A percentile compares a stretch with the other conserved stretches of the same genome.
Conservation (phyloP, 192 early-diverging fungal species). For the Geranomyces variabilis region DNA sequence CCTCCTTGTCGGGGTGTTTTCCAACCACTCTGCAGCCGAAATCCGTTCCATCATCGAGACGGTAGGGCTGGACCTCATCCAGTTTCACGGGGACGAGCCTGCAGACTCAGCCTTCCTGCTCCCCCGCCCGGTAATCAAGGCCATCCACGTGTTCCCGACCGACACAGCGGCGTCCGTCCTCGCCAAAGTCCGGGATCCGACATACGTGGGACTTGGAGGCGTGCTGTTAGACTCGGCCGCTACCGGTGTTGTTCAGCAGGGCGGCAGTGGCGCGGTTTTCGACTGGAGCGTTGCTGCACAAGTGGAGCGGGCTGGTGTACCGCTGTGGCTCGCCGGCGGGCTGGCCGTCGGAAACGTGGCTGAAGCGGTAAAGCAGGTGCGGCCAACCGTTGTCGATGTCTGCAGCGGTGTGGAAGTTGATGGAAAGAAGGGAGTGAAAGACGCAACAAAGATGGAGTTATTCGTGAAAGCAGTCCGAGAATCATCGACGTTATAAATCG, state of each 20-base stretch:
- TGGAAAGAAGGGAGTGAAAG: slow-evolving; percentile 69
- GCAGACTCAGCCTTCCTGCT: slow-evolving; percentile 66
- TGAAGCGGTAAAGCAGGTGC: slow-evolving; percentile 66
- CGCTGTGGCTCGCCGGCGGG: slow-evolving; percentile 89
- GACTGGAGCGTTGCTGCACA: slow-evolving; percentile 81
- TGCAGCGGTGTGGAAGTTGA: slow-evolving; percentile 88
- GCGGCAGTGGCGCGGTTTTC: slow-evolving; percentile 83
- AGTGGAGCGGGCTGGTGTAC: slow-evolving; percentile 54
- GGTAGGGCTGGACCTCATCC: slow-evolving; percentile 85
- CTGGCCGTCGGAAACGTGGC: slow-evolving; percentile 81
- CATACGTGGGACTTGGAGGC: slow-evolving; percentile 27
- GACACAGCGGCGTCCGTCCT: slow-evolving; percentile 49
- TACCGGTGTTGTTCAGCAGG: slow-evolving; percentile 43
- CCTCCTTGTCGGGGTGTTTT: slow-evolving; percentile 91
- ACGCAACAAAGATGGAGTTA: neutral
- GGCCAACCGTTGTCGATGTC: slow-evolving; percentile 90
- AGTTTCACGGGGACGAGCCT: slow-evolving; percentile 88
- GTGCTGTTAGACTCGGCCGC: slow-evolving; percentile 55
- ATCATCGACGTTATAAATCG: neutral
- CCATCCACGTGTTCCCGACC: slow-evolving; percentile 73
- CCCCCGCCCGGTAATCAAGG: slow-evolving; percentile 86
- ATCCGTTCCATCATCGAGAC: slow-evolving; percentile 66
- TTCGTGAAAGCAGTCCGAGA: slow-evolving; percentile 16
- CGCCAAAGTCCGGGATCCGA: neutral
- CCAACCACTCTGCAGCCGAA: slow-evolving; percentile 77